Evolutionary conservation across 179 eudicot genomes (phyloP).

Genomic region (Beta macrorhiza): DNA sequence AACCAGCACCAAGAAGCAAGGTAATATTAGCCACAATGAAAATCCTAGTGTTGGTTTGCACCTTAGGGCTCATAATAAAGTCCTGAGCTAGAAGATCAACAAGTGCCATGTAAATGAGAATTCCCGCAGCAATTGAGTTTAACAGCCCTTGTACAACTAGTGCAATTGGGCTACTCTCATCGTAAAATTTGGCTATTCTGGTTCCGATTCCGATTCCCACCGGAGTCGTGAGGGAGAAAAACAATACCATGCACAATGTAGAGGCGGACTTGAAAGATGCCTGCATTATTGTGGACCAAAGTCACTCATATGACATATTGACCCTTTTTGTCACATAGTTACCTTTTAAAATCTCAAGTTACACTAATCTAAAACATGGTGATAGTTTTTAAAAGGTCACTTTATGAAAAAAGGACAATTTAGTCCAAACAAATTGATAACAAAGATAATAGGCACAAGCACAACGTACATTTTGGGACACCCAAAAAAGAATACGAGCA

Average conservation of each 20-base stretch:
- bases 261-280: slow-evolving; percentile 31
- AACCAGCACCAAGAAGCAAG: slow-evolving; percentile 40
- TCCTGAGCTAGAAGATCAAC: slow-evolving; percentile 44
- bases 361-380: too few relatives aligned
- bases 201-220: slow-evolving; percentile 38
- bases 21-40: slow-evolving; percentile 25
- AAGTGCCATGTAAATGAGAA: slow-evolving; percentile 42
- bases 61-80: slow-evolving; percentile 34
- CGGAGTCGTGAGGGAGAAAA: slow-evolving; percentile 43
- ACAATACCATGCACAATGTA: slow-evolving; percentile 29
- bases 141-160: slow-evolving; percentile 38
- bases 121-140: slow-evolving; percentile 35
- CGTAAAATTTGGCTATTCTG: slow-evolving; percentile 31
- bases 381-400: too few relatives aligned
- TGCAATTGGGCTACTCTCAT: slow-evolving; percentile 34
- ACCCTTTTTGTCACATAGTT: too few relatives aligned
- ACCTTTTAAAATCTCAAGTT: too few relatives aligned
- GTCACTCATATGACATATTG: background rate
- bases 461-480: too few relatives aligned
- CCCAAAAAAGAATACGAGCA: too few relatives aligned
- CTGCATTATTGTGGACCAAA: slow-evolving; percentile 12
- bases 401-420: too few relatives aligned
- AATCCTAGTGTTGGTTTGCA: slow-evolving; percentile 29
- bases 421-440: too few relatives aligned
- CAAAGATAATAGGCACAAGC: too few relatives aligned